Conservation (phyloP, 345 rosid species). For the Mallotus nudiflorus region DNA sequence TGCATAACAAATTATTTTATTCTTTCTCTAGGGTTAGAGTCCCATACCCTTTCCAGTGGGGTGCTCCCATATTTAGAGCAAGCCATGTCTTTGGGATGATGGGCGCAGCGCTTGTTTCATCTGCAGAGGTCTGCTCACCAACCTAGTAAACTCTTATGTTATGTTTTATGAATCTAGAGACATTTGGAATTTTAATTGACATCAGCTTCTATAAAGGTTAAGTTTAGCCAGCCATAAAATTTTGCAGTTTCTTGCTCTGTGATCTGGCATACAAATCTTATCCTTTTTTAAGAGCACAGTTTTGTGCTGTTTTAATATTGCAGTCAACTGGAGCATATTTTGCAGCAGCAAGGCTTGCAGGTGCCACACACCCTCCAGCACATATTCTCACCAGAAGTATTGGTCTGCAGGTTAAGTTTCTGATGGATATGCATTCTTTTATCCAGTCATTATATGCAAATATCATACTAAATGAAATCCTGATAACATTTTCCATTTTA, state of each 20-base stretch:
- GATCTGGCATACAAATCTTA: too few relatives aligned
- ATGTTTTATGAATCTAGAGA: constrained; percentile 2
- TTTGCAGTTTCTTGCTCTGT: too few relatives aligned
- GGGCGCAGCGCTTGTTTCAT: constrained; percentile 87
- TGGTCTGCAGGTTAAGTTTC: constrained; percentile 70
- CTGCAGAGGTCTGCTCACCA: constrained; percentile 68
- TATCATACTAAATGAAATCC: not conserved
- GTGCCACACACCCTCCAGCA: constrained; percentile 97
- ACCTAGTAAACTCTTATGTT: not conserved
- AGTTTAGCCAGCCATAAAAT: too few relatives aligned
- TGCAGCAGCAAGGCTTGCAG: constrained; percentile 87
- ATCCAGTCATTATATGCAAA: not conserved
- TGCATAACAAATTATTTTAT: not conserved
- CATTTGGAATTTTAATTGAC: constrained; percentile 3
- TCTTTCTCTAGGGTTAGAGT: constrained; percentile 65
- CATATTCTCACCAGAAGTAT: constrained; percentile 83
- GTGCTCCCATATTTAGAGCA: constrained; percentile 91
- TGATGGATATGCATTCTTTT: constrained; percentile 1
- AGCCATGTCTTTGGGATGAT: constrained; percentile 96
- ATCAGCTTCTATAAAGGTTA: not conserved
- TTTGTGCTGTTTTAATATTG: constrained; percentile 8
- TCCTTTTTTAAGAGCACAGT: too few relatives aligned
- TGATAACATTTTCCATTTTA: not conserved
- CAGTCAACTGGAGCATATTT: constrained; percentile 83
- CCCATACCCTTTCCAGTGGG: constrained; percentile 98